Conservation (phyloP, 2,329 filamentous ascomycete species). For the Fusarium acutatum region DNA sequence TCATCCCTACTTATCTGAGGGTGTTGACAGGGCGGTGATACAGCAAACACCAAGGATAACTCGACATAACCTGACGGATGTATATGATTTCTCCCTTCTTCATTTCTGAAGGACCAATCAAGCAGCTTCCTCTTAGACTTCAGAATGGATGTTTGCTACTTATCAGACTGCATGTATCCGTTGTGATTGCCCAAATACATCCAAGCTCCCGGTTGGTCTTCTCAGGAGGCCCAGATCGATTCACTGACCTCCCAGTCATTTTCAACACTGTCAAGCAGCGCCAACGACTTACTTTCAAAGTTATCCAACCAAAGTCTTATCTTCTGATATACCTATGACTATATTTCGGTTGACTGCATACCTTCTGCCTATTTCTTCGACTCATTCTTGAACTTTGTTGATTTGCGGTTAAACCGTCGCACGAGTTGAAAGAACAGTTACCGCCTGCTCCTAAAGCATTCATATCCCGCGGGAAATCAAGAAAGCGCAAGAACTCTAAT, state of each 20-base stretch:
- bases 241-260: background rate
- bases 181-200: background rate
- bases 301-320: background rate
- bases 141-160: background rate
- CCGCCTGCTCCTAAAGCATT: background rate
- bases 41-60: background rate
- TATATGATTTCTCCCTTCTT: background rate
- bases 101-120: background rate
- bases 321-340: background rate
- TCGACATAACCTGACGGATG: background rate
- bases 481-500: background rate
- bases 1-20: background rate
- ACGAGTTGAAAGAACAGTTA: background rate
- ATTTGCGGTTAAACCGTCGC: background rate
- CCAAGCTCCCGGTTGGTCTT: background rate
- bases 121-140: background rate
- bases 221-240: background rate
- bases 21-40: background rate
- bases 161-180: background rate
- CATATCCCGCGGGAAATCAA: background rate
- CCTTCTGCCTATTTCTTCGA: background rate
- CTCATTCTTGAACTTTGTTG: background rate
- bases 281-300: background rate
- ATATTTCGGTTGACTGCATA: background rate
- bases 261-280: background rate